Evolutionary conservation across 768 basidiomycete species (phyloP), one percentile per base, ranked within the genome.

Genomic region (Tylopilus cervinicoccineus): DNA sequence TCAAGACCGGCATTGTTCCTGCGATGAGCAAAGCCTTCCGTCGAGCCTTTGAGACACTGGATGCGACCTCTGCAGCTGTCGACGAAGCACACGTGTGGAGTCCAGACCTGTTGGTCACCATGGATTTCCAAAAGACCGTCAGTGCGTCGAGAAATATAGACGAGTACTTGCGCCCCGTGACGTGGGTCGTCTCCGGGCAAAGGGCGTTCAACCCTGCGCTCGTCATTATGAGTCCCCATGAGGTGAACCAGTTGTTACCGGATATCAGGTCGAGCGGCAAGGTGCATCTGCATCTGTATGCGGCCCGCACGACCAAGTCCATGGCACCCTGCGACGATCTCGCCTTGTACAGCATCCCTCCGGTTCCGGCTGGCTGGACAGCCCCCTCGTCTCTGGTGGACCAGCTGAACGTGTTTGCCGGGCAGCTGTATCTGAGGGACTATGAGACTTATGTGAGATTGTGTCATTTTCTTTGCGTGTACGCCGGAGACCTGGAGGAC

Each of bases 251-350:
- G 12, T 61, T 75, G 13, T 54, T 77, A 2, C 64, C 72, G 53
- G n/a, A 43, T 0, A 73, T 78, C 41, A 64, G 65, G 12, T 33
- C 39, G 31, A 66, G 64, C 53, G 55, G 55, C 8, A 17, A 48
- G 6, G 70, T 75, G 2, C 61, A 65, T 41, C 65, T 78, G 9
- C 76, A 78, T 43, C 24, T 68, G 3, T 78, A 77, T 52, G 56
- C 72, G 1, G 71, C 76, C 9, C 60, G 70, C 2, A 67, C 66
- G 36, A 66, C 57, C 2, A 51, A 57, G 34, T 57, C 55, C 5
- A 72, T 70, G 65, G 55, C 51, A 17, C 52, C 72, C 5, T 66
- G 70, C 31, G 77, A 78, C 24, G 56, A 65, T 28, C 57, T 69
- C 3, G 11, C 5, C 3, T 43, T 65, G 13, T 48, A 55, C 31